phyloP scores from a whole-genome alignment of 306 rosid genomes.

The Fragaria iinumae region DNA sequence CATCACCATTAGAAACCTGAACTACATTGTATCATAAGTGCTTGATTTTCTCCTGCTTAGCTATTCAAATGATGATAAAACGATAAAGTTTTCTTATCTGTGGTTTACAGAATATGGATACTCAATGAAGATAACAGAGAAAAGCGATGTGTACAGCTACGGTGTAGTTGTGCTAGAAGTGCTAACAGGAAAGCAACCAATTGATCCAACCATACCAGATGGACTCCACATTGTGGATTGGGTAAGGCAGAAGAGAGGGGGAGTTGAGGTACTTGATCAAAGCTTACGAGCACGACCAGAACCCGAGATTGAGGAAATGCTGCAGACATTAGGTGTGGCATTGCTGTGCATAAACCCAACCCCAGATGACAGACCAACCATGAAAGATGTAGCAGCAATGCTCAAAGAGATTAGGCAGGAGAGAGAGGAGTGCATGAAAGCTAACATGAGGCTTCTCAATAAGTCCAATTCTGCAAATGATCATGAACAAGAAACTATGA shows the following conservation, averaged over 20 bases:
- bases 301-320: conserved; percentile 58
- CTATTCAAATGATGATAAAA: not conserved
- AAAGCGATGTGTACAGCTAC: conserved; percentile 88
- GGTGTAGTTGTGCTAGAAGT: conserved; percentile 79
- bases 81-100: not conserved
- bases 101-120: conserved; percentile 70
- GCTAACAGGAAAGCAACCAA: conserved; percentile 83
- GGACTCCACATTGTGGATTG: conserved; percentile 90
- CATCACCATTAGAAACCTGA: not conserved
- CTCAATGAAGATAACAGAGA: conserved; percentile 88
- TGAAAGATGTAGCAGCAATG: conserved; percentile 90
- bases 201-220: conserved; percentile 85
- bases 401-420: conserved; percentile 64
- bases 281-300: conserved; percentile 55
- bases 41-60: not conserved
- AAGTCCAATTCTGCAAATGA: conserved; percentile 36
- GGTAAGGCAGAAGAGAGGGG: conserved; percentile 60
- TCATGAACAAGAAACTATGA: conserved; percentile 28
- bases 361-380: conserved; percentile 73
- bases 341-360: conserved; percentile 68
- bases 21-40: not conserved
- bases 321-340: conserved; percentile 84
- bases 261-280: conserved; percentile 51
- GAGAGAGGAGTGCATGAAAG: conserved; percentile 53
- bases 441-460: conserved; percentile 36